phyloP scores from a whole-genome alignment of 129 eudicot genomes.

The Pulicaria dysenterica region DNA sequence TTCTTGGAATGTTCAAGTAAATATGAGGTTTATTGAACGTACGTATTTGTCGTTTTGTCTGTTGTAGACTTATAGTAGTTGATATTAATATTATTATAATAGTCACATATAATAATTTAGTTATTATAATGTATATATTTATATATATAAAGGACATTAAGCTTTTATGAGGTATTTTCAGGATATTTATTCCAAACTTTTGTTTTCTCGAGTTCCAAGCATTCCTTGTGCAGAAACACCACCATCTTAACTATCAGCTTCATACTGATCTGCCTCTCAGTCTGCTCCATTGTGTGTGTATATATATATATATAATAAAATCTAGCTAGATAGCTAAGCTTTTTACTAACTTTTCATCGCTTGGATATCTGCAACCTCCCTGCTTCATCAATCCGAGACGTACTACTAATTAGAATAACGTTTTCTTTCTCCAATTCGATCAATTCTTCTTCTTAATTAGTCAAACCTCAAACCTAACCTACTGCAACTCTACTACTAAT shows the following conservation, averaged over 20 bases:
- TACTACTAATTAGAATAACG: slow-evolving; percentile 13
- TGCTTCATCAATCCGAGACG: not conserved
- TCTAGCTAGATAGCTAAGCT: not conserved
- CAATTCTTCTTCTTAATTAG: not conserved
- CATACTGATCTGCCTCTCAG: slow-evolving; percentile 28
- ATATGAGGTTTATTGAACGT: not conserved
- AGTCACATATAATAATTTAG: no score
- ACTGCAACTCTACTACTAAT: slow-evolving; percentile 19
- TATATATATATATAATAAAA: no score
- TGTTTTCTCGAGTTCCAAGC: slow-evolving; percentile 59
- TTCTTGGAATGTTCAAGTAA: not conserved
- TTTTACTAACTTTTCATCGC: slow-evolving; percentile 36
- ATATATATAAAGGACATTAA: not conserved
- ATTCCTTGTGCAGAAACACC: slow-evolving; percentile 29
- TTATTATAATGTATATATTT: not conserved
- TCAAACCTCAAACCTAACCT: slow-evolving; percentile 48
- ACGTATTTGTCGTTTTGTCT: no score
- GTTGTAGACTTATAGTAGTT: no score
- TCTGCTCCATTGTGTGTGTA: slow-evolving; percentile 22
- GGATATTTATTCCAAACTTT: slow-evolving; percentile 27
- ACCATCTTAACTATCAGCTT: slow-evolving; percentile 26
- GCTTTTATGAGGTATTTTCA: not conserved
- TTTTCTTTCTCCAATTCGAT: slow-evolving; percentile 26
- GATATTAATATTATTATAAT: not conserved
- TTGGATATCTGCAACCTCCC: slow-evolving; percentile 34